Base-by-base conservation (phyloP, 352 stramenopile species). In the Achlya hypogyna region DNA sequence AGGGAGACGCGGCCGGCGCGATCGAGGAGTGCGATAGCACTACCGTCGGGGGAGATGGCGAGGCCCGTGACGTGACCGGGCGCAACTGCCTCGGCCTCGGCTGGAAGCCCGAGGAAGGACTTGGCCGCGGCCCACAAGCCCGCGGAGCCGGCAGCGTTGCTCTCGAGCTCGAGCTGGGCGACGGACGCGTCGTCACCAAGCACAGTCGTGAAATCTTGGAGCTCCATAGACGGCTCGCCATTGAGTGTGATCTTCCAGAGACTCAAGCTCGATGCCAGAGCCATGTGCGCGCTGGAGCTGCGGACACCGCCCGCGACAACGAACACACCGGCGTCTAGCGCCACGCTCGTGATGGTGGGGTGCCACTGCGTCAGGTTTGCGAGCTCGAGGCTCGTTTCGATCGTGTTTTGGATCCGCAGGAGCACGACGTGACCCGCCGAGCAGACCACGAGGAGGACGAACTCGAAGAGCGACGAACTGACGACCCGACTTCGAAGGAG, bases 291-390 rank as follows among this genome's bases (percentile, higher is more conserved):
- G 16, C 20, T 38, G 9, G 42, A 14, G 42, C 60, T 67, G n/a
- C 60, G 60, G 28, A 67, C 51, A 22, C 60, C 60, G 22, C 60
- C 60, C 12, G 60, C 60, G 32, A 67, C 23, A 10, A 67, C 60
- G 6, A 67, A 25, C 10, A 67, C 29, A 34, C 51, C 43, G 38
- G 14, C 45, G 60, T 54, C 60, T 16, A 49, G 31, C 31, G 60
- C 35, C 2, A 10, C 2, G 31, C 49, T 56, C 9, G 60, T 67
- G 31, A 67, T 23, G 6, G 29, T 58, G 5, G 60, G 60, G 18
- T 67, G 60, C 60, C 38, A 67, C 34, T 58, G 42, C 25, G 42
- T 38, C 28, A 67, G 29, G 10, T 67, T 23, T 5, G 60, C 60
- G 18, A 67, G 18, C 16, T 34, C 18, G 12, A 35, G 28, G 34